Conservation (phyloP, 306 rosid species). For the cucumber (Cucumis sativus) region DNA sequence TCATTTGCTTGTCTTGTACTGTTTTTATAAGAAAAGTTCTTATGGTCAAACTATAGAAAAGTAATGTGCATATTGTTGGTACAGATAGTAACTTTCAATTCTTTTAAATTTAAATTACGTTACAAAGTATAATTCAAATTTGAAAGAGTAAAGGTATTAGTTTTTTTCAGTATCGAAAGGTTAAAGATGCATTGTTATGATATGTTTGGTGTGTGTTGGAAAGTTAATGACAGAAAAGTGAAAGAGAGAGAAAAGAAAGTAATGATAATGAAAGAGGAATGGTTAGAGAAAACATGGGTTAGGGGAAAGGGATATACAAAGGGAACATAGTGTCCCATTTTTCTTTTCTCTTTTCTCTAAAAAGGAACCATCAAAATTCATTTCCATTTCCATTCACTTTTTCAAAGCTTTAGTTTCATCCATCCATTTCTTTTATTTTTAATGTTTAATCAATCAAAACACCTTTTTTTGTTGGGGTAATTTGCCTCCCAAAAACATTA, state of each 20-base stretch:
- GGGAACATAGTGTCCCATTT: conserved; percentile 55
- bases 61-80: too few relatives aligned
- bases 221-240: background rate
- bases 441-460: conserved; percentile 14
- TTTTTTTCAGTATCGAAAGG: background rate
- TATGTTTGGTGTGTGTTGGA: background rate
- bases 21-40: too few relatives aligned
- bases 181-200: background rate
- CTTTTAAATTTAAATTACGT: too few relatives aligned
- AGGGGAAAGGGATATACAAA: conserved; percentile 18
- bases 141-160: too few relatives aligned
- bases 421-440: conserved; percentile 10
- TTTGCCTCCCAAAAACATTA: conserved; percentile 24
- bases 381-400: background rate
- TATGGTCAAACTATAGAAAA: too few relatives aligned
- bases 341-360: conserved; percentile 18
- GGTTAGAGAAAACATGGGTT: conserved; percentile 22
- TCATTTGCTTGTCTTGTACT: too few relatives aligned
- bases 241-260: conserved; percentile 15
- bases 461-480: conserved; percentile 13
- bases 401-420: conserved; percentile 8
- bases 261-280: conserved; percentile 30
- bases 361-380: conserved; percentile 12
- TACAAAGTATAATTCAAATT: too few relatives aligned
- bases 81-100: too few relatives aligned